Conservation (phyloP, 257 asterid genomes). For the Lycium ferocissimum region DNA sequence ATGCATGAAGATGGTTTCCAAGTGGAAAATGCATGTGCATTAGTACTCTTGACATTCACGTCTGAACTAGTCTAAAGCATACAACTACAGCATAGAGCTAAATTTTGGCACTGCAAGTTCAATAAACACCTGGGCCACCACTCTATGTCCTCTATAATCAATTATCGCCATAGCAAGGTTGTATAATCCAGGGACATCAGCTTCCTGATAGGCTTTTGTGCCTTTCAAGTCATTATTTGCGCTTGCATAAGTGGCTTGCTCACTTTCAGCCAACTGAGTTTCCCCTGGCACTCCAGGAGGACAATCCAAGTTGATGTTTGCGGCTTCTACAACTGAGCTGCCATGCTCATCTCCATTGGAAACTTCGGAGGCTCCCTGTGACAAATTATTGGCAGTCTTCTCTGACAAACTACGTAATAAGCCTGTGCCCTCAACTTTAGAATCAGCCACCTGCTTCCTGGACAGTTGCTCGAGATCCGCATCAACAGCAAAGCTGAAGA, state of each 20-base stretch:
- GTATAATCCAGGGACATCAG: conserved; percentile 87
- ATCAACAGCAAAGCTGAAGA: conserved; percentile 95
- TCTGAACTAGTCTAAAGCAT: conserved; percentile 8
- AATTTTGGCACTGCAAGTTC: conserved; percentile 25
- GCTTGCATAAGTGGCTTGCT: conserved; percentile 98
- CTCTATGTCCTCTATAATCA: conserved; percentile 97
- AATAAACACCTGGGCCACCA: conserved; percentile 86
- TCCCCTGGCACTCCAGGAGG: conserved; percentile 64
- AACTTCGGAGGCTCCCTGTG: conserved; percentile 43
- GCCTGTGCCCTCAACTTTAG: conserved; percentile 52
- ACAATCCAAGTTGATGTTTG: conserved; percentile 45
- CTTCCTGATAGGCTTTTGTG: conserved; percentile 97
- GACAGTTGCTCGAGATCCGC: conserved; percentile 75
- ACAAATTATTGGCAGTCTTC: conserved; percentile 42
- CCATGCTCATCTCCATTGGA: conserved; percentile 45
- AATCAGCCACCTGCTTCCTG: conserved; percentile 58
- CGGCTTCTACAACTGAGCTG: conserved; percentile 44
- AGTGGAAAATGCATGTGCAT: neutral
- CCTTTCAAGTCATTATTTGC: conserved; percentile 98
- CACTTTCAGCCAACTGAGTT: conserved; percentile 86
- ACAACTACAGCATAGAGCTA: neutral
- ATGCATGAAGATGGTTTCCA: conserved; percentile 7
- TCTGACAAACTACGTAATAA: conserved; percentile 44
- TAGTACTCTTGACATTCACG: neutral
- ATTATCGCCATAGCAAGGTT: conserved; percentile 96